A percentile compares a stretch with the other conserved stretches of the same genome.
Conservation (phyloP, 2,329 filamentous ascomycete genomes). For the Nothophoma quercina region DNA sequence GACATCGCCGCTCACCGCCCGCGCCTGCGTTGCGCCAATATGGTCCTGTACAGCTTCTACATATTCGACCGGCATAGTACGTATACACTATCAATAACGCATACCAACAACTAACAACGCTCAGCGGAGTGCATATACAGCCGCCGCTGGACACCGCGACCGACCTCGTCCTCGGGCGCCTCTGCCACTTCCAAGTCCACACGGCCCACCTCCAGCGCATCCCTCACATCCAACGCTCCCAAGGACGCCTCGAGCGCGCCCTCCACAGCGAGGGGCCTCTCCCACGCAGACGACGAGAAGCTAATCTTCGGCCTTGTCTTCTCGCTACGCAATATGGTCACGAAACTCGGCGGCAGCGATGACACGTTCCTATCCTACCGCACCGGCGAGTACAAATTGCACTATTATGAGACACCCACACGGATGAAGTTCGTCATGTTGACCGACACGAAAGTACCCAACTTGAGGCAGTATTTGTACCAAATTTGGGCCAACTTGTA, state of each 20-base stretch:
- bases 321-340: slow-evolving; percentile 94
- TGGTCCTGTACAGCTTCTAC: slow-evolving; percentile 98
- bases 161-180: slow-evolving; percentile 48
- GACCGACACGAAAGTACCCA: slow-evolving; percentile 86
- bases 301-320: slow-evolving; percentile 97
- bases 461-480: slow-evolving; percentile 92
- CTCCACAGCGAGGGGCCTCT: slow-evolving; percentile 42
- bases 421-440: slow-evolving; percentile 97
- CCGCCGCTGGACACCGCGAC: slow-evolving; percentile 76
- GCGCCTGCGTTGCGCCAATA: slow-evolving; percentile 49
- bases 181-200: slow-evolving; percentile 50
- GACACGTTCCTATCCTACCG: slow-evolving; percentile 93
- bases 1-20: background rate
- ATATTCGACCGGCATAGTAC: slow-evolving; percentile 98
- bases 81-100: slow-evolving; percentile 36
- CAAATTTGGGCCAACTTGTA: slow-evolving; percentile 99
- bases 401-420: slow-evolving; percentile 98
- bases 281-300: slow-evolving; percentile 85
- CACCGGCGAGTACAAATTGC: slow-evolving; percentile 94
- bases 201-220: slow-evolving; percentile 59
- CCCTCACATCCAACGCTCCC: slow-evolving; percentile 42
- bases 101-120: background rate
- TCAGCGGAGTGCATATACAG: slow-evolving; percentile 97
- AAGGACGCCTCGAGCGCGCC: slow-evolving; percentile 40
- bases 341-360: slow-evolving; percentile 91